Base-by-base conservation (phyloP, 2,329 filamentous ascomycete genomes). In the Aspergillus intermedius region DNA sequence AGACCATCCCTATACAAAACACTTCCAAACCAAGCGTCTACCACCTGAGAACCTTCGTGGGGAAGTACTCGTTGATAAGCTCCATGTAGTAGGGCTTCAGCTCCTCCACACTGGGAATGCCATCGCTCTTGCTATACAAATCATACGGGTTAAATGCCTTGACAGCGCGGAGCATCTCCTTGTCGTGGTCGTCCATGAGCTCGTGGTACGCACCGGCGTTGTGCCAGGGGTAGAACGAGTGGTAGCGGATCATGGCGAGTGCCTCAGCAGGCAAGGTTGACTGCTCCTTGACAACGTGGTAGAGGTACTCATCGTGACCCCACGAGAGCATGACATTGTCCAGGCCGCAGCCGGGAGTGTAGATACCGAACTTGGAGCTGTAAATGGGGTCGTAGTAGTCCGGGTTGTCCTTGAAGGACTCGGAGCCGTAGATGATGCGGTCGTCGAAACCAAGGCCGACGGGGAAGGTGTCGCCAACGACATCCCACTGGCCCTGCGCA, bases 221-320 rank as follows among this genome's bases (percentile, higher is more conserved):
- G 72, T 95, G 90, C 90, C 89, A 95, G 13, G 90, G 85, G 71
- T 95, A 95, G 73, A 95, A 95, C 5, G 84, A 88, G 73, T 95
- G 90, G 72, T 94, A 95, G 48, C 90, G 78, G 66, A 95, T 93
- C 88, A 95, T 95, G 52, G 89, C 90, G 9, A 95, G 78, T 0
- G 86, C 87, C 77, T 95, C 89, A 42, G 79, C 77, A 0, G 90
- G 90, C 40, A 95, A 77, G 0, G 75, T 85, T 44, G 80, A 85
- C 75, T 95, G 89, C 54, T 87, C 84, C 75, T 89, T 90, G 70
- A 87, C 82, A 52, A 95, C 84, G 62, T 89, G 84, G 75, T 95
- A 95, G 34, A 72, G 61, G 49, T 72, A 72, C 56, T 72, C 69
- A 41, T 72, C 69, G 45, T 72, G 69, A 13, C 90, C 90, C 89